Percentiles rank a stretch among this genome's conserved stretches.
These are phyloP conservation scores for Ormosia semicastrata DNA, from an alignment of 306 rosid species.

Conservation along the genomic window DNA sequence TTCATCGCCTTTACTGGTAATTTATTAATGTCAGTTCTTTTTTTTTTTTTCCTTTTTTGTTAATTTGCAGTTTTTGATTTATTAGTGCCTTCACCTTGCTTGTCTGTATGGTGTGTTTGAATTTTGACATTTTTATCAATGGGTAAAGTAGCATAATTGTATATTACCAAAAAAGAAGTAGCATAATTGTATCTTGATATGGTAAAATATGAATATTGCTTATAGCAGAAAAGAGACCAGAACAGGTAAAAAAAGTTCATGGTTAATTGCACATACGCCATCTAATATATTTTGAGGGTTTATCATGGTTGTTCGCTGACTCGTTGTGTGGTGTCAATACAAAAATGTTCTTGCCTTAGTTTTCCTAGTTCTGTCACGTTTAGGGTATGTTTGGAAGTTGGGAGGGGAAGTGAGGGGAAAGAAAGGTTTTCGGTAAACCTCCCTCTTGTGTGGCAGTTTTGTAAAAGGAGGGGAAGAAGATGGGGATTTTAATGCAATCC, in stretches of 20 bases:
- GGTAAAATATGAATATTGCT: not conserved
- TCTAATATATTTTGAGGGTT: not conserved
- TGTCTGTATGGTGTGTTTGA: not conserved
- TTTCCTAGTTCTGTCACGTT: not conserved
- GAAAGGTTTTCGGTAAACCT: not conserved
- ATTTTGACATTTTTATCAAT: not conserved
- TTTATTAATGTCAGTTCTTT: not conserved
- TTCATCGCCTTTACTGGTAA: conserved; percentile 87
- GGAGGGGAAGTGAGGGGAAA: not conserved
- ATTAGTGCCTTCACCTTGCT: not conserved
- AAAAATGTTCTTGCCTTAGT: not conserved
- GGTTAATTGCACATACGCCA: not conserved
- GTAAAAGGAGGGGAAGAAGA: not conserved
- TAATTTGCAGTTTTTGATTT: not conserved
- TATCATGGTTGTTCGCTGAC: not conserved
- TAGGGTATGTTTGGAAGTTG: not conserved
- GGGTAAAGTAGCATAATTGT: not conserved
- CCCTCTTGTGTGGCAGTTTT: not conserved
- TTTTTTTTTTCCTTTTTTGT: not conserved
- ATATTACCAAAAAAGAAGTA: not conserved
- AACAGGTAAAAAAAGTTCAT: not conserved
- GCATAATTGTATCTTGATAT: not conserved
- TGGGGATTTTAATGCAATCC: not conserved
- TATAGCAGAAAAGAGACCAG: not conserved
- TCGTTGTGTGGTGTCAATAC: not conserved